A percentile compares a stretch with the other conserved stretches of the same genome.
phyloP scores from a whole-genome alignment of 352 stramenopile genomes.

The Albugo laibachii region DNA sequence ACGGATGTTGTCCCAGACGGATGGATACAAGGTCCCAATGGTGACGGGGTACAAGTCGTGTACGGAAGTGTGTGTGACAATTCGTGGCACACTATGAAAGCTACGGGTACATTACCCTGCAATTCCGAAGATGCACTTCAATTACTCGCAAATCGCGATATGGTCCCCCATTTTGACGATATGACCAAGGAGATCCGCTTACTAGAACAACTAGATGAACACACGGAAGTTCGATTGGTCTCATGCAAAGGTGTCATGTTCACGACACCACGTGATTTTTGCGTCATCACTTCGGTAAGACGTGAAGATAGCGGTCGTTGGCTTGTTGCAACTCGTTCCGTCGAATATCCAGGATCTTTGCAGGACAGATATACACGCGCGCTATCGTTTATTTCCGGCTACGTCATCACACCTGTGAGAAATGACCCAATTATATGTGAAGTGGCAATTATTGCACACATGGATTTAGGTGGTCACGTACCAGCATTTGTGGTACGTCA shows the following conservation, averaged over 20 bases:
- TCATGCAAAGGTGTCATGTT: slow-evolving; percentile 59
- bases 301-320: slow-evolving; percentile 25
- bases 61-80: slow-evolving; percentile 26
- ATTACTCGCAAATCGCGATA: slow-evolving; percentile 27
- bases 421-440: slow-evolving; percentile 44
- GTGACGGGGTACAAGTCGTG: slow-evolving; percentile 55
- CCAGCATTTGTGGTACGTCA: slow-evolving; percentile 51
- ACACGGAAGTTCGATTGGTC: slow-evolving; percentile 37
- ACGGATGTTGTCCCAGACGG: slow-evolving; percentile 34
- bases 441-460: slow-evolving; percentile 46
- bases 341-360: slow-evolving; percentile 27
- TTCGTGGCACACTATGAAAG: slow-evolving; percentile 60
- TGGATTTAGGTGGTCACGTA: slow-evolving; percentile 53
- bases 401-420: slow-evolving; percentile 38
- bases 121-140: slow-evolving; percentile 25
- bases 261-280: slow-evolving; percentile 50
- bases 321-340: slow-evolving; percentile 47
- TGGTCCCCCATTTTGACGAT: slow-evolving; percentile 59
- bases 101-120: slow-evolving; percentile 30
- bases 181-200: slow-evolving; percentile 52
- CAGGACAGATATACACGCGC: slow-evolving; percentile 15
- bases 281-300: slow-evolving; percentile 32
- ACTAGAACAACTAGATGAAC: slow-evolving; percentile 38
- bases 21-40: slow-evolving; percentile 41
- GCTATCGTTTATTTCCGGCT: slow-evolving; percentile 32